Conservation (phyloP, 1,139 yeast species). For the Yamadazyma jaroonii region DNA sequence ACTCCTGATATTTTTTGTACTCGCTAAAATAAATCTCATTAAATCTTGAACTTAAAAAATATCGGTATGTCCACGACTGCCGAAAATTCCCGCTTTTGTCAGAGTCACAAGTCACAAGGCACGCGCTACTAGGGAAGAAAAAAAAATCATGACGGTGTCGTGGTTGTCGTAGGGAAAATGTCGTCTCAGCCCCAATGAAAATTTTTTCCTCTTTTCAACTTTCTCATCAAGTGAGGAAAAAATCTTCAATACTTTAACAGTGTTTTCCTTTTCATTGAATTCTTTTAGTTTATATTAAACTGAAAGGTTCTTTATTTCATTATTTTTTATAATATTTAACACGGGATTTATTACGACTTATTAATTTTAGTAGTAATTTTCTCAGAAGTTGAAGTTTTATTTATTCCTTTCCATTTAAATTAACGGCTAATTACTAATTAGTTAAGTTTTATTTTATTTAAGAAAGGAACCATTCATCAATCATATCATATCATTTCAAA, state of each 20-base stretch:
- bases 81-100: too few relatives aligned
- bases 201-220: neutral
- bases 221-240: neutral
- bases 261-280: conserved; percentile 5
- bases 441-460: too few relatives aligned
- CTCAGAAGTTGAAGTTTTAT: neutral
- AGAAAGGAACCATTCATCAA: neutral
- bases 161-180: too few relatives aligned
- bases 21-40: too few relatives aligned
- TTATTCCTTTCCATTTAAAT: neutral
- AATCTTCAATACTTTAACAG: conserved; percentile 1
- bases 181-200: neutral
- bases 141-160: too few relatives aligned
- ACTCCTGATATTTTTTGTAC: too few relatives aligned
- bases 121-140: too few relatives aligned
- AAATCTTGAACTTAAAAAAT: too few relatives aligned
- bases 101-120: too few relatives aligned
- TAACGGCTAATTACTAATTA: neutral
- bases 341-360: conserved; percentile 1
- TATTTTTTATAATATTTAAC: neutral
- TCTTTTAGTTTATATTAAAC: conserved; percentile 16
- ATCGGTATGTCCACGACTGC: too few relatives aligned
- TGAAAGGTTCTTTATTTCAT: conserved; percentile 4
- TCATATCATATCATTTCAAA: conserved; percentile 4
- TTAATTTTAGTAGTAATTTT: neutral